Evolutionary conservation across 768 basidiomycete genomes (phyloP).

Genomic region (Trametes gibbosa): DNA sequence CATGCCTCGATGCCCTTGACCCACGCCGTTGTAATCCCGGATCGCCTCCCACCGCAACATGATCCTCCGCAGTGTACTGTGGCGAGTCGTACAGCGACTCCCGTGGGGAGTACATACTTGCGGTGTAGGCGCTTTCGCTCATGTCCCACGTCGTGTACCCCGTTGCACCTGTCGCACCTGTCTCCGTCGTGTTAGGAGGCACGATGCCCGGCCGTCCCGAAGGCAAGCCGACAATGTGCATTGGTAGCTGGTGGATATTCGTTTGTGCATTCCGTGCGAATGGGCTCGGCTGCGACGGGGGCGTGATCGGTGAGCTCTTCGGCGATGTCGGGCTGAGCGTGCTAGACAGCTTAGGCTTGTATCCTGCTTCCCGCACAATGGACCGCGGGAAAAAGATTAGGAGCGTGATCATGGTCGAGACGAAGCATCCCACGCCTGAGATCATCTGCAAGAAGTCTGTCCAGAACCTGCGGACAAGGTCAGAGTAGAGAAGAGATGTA

Average conservation of each 20-base stretch:
- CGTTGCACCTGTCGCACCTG: slow-evolving; percentile 5
- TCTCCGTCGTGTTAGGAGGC: not conserved
- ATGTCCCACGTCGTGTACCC: slow-evolving; percentile 7
- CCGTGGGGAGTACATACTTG: slow-evolving; percentile 13
- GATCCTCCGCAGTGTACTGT: slow-evolving; percentile 12
- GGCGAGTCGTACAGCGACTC: slow-evolving; percentile 17
- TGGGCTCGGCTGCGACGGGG: slow-evolving; percentile 8
- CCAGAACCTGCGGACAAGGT: slow-evolving; percentile 4
- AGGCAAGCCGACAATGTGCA: not conserved
- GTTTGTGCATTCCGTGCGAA: not conserved
- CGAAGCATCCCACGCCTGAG: slow-evolving; percentile 70
- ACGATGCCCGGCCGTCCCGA: not conserved
- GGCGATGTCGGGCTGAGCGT: slow-evolving; percentile 14
- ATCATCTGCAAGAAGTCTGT: slow-evolving; percentile 70
- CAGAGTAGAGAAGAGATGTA: not conserved
- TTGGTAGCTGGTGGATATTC: not conserved
- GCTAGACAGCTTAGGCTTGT: slow-evolving; percentile 42
- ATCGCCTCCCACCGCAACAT: not conserved
- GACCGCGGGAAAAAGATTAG: slow-evolving; percentile 81
- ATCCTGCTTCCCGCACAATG: slow-evolving; percentile 60
- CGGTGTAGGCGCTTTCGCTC: slow-evolving; percentile 13
- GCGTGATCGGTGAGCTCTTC: slow-evolving; percentile 18
- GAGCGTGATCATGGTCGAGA: slow-evolving; percentile 78
- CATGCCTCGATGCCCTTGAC: not conserved
- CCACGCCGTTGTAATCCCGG: not conserved